Evolutionary conservation across 2,329 filamentous ascomycete species (phyloP).

Genomic region (Pseudohalonectria lignicola): DNA sequence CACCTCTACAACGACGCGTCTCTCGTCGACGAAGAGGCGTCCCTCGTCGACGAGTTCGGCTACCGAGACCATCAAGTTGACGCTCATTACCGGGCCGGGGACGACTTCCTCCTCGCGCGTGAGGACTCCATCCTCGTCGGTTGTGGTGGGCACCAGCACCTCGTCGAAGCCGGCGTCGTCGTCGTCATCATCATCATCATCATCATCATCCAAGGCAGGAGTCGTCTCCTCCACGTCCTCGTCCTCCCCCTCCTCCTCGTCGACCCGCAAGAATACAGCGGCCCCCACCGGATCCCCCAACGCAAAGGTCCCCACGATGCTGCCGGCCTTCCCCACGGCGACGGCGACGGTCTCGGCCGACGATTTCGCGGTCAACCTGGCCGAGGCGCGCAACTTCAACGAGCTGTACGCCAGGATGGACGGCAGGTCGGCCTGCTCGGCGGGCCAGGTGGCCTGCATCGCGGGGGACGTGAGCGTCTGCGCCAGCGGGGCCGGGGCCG

Average conservation of each 20-base stretch:
- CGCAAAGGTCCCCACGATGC: slow-evolving; percentile 28
- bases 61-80: too few relatives aligned
- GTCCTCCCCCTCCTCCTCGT: not conserved
- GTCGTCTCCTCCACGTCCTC: slow-evolving; percentile 2
- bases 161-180: not conserved
- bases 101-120: too few relatives aligned
- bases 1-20: too few relatives aligned
- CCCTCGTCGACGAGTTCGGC: too few relatives aligned
- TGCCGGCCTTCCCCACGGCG: slow-evolving; percentile 17
- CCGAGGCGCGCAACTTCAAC: slow-evolving; percentile 33
- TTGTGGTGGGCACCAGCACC: too few relatives aligned
- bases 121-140: too few relatives aligned
- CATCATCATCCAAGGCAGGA: too few relatives aligned
- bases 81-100: too few relatives aligned
- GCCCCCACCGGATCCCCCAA: slow-evolving; percentile 25
- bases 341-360: slow-evolving; percentile 28
- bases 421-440: slow-evolving; percentile 31
- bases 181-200: not conserved
- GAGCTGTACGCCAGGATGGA: slow-evolving; percentile 30
- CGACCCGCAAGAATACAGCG: slow-evolving; percentile 5
- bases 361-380: slow-evolving; percentile 32
- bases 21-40: too few relatives aligned
- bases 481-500: slow-evolving; percentile 24
- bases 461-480: slow-evolving; percentile 37
- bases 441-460: slow-evolving; percentile 40